Evolutionary conservation across 495 filamentous ascomycete genomes (phyloP).

Genomic region (Xylaria scruposa): DNA sequence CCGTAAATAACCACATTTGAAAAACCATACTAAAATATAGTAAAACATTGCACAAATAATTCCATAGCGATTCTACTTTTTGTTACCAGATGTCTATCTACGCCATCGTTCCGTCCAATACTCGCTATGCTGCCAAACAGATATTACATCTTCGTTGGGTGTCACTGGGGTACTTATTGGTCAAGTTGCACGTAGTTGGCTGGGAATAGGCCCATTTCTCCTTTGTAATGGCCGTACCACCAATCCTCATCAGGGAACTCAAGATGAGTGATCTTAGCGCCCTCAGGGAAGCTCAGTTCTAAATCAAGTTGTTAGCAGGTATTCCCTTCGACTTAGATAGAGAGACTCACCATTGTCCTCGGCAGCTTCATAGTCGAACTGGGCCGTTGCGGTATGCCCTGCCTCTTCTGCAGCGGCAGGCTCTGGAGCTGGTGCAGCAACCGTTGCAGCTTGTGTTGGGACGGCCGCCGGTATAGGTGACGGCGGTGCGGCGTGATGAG

Average conservation of each 20-base stretch:
- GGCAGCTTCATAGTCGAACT: slow-evolving; percentile 96
- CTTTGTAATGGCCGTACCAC: slow-evolving; percentile 90
- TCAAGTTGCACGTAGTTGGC: slow-evolving; percentile 79
- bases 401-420: slow-evolving; percentile 40
- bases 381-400: slow-evolving; percentile 75
- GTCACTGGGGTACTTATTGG: slow-evolving; percentile 44
- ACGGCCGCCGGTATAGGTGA: slow-evolving; percentile 35
- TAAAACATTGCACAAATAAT: slow-evolving; percentile 12
- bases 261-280: slow-evolving; percentile 70
- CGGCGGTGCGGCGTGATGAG: slow-evolving; percentile 34
- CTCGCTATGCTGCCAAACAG: slow-evolving; percentile 25
- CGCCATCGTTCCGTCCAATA: slow-evolving; percentile 10
- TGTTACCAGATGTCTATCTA: slow-evolving; percentile 24
- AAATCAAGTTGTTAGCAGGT: slow-evolving; percentile 31
- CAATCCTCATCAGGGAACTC: slow-evolving; percentile 99
- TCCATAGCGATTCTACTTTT: slow-evolving; percentile 20
- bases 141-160: not conserved
- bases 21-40: not conserved
- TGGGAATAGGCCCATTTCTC: slow-evolving; percentile 88
- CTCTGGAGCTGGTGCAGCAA: slow-evolving; percentile 44
- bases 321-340: not conserved
- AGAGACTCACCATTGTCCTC: slow-evolving; percentile 79
- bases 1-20: not conserved
- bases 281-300: slow-evolving; percentile 91
- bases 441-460: slow-evolving; percentile 37